Evolutionary conservation across 176 grass and related monocot species (phyloP), one percentile per base, ranked within the genome.

Genomic region (Lolium rigidum): DNA sequence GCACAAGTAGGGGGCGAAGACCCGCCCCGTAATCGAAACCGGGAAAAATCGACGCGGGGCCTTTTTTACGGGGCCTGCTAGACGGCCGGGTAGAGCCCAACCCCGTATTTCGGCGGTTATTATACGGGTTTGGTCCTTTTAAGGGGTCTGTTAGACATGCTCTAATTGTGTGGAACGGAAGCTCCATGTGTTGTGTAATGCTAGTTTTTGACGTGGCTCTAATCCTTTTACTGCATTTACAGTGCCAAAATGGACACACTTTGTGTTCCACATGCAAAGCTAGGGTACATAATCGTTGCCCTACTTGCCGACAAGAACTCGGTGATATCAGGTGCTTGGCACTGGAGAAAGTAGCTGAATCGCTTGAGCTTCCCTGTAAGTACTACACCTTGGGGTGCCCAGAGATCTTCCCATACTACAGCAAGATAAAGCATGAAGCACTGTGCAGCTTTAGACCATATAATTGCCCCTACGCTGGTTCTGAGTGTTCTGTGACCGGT

Each of bases 231-330:
- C 77, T 74, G 3, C 31, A 48, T 84, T 76, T 86, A 55, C 91
- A 98, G 95, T 98, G 95, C 80, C 93, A 90, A 86, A 98, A 98
- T 83, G 95, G 95, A 28, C 95, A 98, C 76, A 95, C 95, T 18
- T 41, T 98, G 52, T 98, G 95, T 75, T 95, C 91, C 58, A 90
- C 91, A 38, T 98, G 95, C 86, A 98, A 98, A 84, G 63, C 91
- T 67, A 87, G 89, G 88, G 95, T 98, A 7, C 92, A 93, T 71
- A 95, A 95, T 22, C 91, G 90, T 39, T 98, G 95, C 69, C 95
- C 95, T 63, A 98, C 95, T n/a, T 98, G 95, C 77, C 89, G 89
- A 77, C 93, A 93, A 88, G 95, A 93, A 82, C 91, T 98, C 9
- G 95, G 95, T 39, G 93, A 95, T 85, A 95, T 98, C 69, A 94